Base-by-base conservation (phyloP, 805 yeast genomes). In the Saccharomycopsis sp. region DNA sequence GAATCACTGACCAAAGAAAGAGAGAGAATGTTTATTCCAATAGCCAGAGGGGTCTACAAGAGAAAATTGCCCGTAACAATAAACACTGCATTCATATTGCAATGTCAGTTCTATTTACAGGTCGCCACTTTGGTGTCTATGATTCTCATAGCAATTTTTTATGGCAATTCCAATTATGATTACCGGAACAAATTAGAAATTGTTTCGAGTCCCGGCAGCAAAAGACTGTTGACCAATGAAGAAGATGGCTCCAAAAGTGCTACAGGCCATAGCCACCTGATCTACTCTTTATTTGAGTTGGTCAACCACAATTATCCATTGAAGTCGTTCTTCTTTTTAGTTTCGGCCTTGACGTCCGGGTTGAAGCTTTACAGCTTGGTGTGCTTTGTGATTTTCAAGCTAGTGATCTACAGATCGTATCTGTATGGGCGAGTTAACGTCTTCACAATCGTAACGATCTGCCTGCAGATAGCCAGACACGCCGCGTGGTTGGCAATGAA, bases 251-350 rank as follows among this genome's bases (percentile, higher is more conserved):
- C 48, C 8, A 18, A 7, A 16, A 15, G 21, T 20, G 52, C 56
- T 24, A 46, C 34, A 20, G 56, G 51, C 4, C 34, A 60, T 29
- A 41, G 41, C 23, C 61, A 60, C 23, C 3, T 24, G 15, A 24
- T 60, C 16, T 52, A 50, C 18, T 60, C 62, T 18, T 41, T 57
- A n/a, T 60, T 60, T 48, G 62, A 60, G 23, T 48, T 60, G n/a
- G 55, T 60, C 20, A 57, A 57, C 50, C 37, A 52, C 16, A 60
- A 52, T 40, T 50, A 57, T 34, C 56, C 53, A 15, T 48, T 52
- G 46, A 60, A 57, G 24, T 57, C 62, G 15, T 12, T 57, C 2
- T 57, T 41, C 23, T 55, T 51, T 47, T 44, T 60, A 16, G 14
- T 12, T 14, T 40, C 40, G 4, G 60, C 61, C 8, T 24, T 60